Conservation (phyloP, 2,329 filamentous ascomycete species). For the Fonsecaea monophora region DNA sequence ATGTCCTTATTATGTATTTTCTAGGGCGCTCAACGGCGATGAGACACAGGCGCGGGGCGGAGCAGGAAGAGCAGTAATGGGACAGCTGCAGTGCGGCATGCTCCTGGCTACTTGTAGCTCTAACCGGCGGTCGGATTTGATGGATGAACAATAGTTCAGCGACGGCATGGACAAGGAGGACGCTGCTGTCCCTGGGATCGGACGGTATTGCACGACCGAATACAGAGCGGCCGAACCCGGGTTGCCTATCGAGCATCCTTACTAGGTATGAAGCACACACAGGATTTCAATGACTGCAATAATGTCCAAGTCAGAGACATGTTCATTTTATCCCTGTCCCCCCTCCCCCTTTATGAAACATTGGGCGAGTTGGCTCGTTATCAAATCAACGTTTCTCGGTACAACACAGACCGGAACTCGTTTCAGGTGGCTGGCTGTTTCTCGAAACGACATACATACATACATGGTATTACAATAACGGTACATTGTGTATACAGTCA, state of each 20-base stretch:
- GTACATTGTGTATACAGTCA: no score
- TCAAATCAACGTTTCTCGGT: no score
- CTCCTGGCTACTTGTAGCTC: neutral
- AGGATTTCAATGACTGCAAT: neutral
- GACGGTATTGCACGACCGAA: neutral
- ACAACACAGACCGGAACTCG: no score
- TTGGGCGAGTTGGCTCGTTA: no score
- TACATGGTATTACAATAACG: no score
- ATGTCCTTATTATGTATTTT: constrained; percentile 2
- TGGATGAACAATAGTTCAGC: neutral
- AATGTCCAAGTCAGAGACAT: neutral
- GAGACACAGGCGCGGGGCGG: neutral
- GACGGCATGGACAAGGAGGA: neutral
- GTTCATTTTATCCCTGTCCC: no score
- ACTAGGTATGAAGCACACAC: neutral
- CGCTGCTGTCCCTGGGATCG: neutral
- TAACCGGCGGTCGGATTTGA: neutral
- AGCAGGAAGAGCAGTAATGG: neutral
- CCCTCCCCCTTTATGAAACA: no score
- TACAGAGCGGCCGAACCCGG: neutral
- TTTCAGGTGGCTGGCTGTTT: no score
- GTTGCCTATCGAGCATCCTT: neutral
- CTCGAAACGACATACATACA: no score
- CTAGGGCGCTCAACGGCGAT: neutral
- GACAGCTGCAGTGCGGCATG: neutral